phyloP scores from a whole-genome alignment of 306 rosid species.

The Pyrus betulifolia region DNA sequence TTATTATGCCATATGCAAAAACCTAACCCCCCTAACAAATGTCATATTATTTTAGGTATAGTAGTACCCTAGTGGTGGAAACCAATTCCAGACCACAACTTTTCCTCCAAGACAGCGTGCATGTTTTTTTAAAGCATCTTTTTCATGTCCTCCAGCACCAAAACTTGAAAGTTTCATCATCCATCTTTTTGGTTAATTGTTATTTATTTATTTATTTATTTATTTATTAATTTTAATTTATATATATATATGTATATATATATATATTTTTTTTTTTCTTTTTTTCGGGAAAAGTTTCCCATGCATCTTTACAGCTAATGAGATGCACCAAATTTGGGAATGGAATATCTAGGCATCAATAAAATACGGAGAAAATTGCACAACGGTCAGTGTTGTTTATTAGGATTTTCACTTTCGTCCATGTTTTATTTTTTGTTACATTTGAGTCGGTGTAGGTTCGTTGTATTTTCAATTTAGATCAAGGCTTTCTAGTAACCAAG shows the following conservation, averaged over 20 bases:
- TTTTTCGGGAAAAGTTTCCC: neutral
- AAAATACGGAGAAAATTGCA: neutral
- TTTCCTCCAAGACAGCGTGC: neutral
- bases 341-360: neutral
- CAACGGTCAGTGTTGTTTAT: neutral
- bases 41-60: neutral
- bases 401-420: neutral
- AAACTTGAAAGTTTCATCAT: neutral
- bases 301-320: conserved; percentile 25
- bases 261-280: neutral
- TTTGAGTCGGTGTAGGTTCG: neutral
- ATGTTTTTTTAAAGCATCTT: neutral
- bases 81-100: conserved; percentile 11
- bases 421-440: neutral
- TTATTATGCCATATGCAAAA: neutral
- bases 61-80: neutral
- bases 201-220: neutral
- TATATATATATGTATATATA: too few relatives aligned
- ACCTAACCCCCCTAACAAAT: neutral
- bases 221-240: neutral
- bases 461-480: neutral
- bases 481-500: too few relatives aligned
- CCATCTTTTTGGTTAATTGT: neutral
- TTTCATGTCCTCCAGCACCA: too few relatives aligned
- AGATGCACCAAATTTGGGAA: conserved; percentile 2